phyloP scores from a whole-genome alignment of 2,329 filamentous ascomycete species.

The Myotisia sp. region DNA sequence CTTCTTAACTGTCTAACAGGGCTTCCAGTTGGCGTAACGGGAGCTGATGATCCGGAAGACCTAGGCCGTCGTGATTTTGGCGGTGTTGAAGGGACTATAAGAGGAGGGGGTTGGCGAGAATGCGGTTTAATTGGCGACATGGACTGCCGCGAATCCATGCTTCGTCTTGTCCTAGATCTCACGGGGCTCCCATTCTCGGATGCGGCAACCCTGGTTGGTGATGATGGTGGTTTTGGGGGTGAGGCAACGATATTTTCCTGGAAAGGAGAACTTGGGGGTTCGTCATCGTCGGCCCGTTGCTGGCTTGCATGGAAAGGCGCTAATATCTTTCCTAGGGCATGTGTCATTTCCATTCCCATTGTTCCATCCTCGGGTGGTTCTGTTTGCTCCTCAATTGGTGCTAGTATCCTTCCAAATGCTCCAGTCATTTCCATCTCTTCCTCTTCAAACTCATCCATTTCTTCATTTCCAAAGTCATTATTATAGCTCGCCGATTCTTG shows the following conservation, averaged over 20 bases:
- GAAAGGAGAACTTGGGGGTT: slow-evolving; percentile 37
- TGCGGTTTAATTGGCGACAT: slow-evolving; percentile 30
- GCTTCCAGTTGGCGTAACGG: slow-evolving; percentile 6
- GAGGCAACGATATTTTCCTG: slow-evolving; percentile 23
- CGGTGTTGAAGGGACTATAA: slow-evolving; percentile 25
- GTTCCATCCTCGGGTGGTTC: slow-evolving; percentile 33
- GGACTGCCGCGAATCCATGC: slow-evolving; percentile 30
- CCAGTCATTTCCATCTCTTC: slow-evolving; percentile 48
- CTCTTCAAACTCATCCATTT: slow-evolving; percentile 15
- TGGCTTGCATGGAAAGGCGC: slow-evolving; percentile 30
- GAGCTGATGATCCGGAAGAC: slow-evolving; percentile 1
- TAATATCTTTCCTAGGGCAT: slow-evolving; percentile 49
- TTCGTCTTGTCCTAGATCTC: slow-evolving; percentile 41
- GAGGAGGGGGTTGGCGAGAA: slow-evolving; percentile 26
- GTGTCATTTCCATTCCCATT: slow-evolving; percentile 55
- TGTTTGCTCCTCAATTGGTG: slow-evolving; percentile 26
- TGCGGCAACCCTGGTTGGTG: slow-evolving; percentile 26
- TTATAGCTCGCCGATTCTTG: slow-evolving; percentile 7
- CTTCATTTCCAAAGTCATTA: slow-evolving; percentile 3
- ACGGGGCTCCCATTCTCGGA: slow-evolving; percentile 43
- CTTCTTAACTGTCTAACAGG: slow-evolving; percentile 5
- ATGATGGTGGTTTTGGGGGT: slow-evolving; percentile 17
- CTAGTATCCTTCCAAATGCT: slow-evolving; percentile 32
- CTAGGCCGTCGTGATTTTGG: slow-evolving; percentile 17
- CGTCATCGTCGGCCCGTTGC: slow-evolving; percentile 38